Conservation (phyloP, 1,139 yeast species). For the Taiozyma onychis region DNA sequence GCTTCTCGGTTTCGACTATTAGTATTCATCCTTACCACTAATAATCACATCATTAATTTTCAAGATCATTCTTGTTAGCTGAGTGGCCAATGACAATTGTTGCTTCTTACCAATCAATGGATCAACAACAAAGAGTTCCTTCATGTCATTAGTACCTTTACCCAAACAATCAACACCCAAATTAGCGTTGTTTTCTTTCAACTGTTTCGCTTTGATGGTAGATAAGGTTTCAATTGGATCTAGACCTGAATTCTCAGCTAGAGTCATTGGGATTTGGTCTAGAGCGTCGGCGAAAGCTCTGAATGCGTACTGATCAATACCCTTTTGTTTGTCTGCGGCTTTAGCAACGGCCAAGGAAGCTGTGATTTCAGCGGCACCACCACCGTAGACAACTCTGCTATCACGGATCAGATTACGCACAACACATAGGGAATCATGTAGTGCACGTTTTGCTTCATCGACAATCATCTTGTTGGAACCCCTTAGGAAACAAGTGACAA, state of each 20-base stretch:
- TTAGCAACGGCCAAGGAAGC: constrained; percentile 89
- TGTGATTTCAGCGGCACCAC: constrained; percentile 96
- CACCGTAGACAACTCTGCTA: constrained; percentile 93
- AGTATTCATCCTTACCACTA: constrained; percentile 79
- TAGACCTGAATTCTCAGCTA: constrained; percentile 95
- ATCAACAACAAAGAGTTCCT: constrained; percentile 89
- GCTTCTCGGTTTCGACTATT: constrained; percentile 5
- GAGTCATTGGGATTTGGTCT: constrained; percentile 88
- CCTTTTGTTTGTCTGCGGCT: constrained; percentile 89
- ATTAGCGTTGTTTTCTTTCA: constrained; percentile 59
- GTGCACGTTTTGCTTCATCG: constrained; percentile 93
- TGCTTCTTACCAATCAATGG: constrained; percentile 97
- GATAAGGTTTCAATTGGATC: constrained; percentile 91
- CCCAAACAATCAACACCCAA: constrained; percentile 95
- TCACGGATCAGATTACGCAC: constrained; percentile 93
- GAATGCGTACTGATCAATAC: constrained; percentile 97
- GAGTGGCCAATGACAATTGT: constrained; percentile 92
- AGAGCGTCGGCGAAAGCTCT: constrained; percentile 90
- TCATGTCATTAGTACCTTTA: constrained; percentile 84
- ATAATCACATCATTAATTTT: constrained; percentile 95
- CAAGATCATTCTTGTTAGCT: constrained; percentile 93
- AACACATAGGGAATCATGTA: constrained; percentile 95
- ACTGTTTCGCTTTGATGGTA: constrained; percentile 77
- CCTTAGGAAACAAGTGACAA: constrained; percentile 89
- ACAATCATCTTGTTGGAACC: constrained; percentile 98